Evolutionary conservation across 2,329 filamentous ascomycete species (phyloP).

Genomic region (Diaporthe eres): DNA sequence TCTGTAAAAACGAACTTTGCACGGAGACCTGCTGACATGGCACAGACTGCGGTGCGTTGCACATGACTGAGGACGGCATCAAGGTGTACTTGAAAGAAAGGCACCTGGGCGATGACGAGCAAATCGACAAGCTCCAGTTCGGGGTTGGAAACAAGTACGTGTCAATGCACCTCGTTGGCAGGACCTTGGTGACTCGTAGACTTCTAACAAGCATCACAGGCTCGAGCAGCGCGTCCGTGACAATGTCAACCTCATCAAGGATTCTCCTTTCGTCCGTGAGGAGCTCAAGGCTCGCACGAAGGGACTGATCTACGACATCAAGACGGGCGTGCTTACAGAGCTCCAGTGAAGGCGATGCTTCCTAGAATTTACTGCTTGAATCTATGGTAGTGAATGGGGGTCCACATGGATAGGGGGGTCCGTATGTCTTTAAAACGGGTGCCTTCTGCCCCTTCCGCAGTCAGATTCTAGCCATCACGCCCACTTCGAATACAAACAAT

Average conservation of each 20-base stretch:
- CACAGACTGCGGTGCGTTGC: conserved; percentile 28
- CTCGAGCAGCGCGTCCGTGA: conserved; percentile 17
- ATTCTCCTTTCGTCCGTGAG: conserved; percentile 15
- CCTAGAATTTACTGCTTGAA: background rate
- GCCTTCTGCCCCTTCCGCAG: too few species aligned
- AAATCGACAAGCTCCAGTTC: conserved; percentile 13
- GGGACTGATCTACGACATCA: conserved; percentile 24
- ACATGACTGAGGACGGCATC: conserved; percentile 2
- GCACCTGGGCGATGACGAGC: conserved; percentile 17
- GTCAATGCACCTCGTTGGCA: background rate
- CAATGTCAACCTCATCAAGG: conserved; percentile 23
- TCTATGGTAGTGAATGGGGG: too few species aligned
- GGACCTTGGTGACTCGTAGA: too few species aligned
- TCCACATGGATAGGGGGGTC: too few species aligned
- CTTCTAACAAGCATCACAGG: background rate
- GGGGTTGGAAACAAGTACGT: background rate
- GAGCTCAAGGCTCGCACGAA: conserved; percentile 34
- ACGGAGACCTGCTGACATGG: background rate
- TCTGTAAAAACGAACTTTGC: background rate
- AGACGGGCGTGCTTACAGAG: conserved; percentile 23
- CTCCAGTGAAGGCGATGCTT: background rate
- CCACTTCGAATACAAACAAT: too few species aligned
- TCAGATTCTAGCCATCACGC: too few species aligned
- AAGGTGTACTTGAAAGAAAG: conserved; percentile 12
- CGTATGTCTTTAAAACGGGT: too few species aligned